Conservation (phyloP, 2,329 filamentous ascomycete genomes). For the Colletotrichum phormii region DNA sequence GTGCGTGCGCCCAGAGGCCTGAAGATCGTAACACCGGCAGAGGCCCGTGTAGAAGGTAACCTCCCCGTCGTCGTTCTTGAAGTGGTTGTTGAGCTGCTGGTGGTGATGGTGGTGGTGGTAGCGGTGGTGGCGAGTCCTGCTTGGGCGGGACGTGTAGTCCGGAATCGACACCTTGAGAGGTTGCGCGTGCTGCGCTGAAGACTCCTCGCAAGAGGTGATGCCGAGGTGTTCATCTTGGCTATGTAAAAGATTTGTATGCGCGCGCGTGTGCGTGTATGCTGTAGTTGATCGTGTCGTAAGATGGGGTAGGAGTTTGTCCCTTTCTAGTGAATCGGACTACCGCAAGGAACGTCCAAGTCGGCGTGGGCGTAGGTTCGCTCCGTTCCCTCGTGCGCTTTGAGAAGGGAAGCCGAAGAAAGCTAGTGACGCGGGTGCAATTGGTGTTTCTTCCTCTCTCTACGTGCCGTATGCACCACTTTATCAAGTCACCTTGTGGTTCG, state of each 20-base stretch:
- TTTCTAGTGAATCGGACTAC: background rate
- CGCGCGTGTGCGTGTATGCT: background rate
- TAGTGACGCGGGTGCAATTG: conserved; percentile 13
- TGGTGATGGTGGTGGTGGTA: background rate
- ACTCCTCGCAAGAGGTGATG: conserved; percentile 51
- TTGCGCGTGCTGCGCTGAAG: conserved; percentile 51
- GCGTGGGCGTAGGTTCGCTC: background rate
- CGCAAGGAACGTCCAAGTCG: background rate
- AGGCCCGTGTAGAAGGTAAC: conserved; percentile 5
- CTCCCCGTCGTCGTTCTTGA: background rate
- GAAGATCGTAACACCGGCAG: conserved; percentile 20
- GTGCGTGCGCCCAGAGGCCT: conserved; percentile 24
- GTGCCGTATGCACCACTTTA: background rate
- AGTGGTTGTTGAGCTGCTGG: background rate
- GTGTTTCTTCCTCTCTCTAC: background rate
- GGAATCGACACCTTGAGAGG: conserved; percentile 44
- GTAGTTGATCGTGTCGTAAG: background rate
- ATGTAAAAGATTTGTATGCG: background rate
- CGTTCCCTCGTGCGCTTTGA: background rate
- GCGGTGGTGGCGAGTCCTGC: conserved; percentile 26
- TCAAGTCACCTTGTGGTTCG: background rate
- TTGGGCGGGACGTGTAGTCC: conserved; percentile 38
- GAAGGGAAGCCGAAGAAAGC: background rate
- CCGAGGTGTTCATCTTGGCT: conserved; percentile 26
- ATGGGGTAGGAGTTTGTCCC: background rate